phyloP scores from a whole-genome alignment of 2,329 filamentous ascomycete genomes.

The Huntiella decipiens region DNA sequence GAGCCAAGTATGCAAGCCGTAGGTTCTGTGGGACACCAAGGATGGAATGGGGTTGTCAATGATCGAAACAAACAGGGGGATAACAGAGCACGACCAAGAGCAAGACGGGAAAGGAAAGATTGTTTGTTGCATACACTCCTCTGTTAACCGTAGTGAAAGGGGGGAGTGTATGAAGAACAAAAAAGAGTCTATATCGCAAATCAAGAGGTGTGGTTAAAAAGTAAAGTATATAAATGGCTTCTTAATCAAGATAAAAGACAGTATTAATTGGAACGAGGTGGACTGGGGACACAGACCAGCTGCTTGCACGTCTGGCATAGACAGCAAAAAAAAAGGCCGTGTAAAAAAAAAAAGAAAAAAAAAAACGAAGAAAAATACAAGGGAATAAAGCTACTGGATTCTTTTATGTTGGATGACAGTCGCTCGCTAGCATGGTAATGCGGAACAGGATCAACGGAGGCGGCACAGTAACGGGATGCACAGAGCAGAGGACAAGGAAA shows the following conservation, averaged over 20 bases:
- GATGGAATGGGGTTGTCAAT: conserved; percentile 4
- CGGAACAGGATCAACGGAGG: conserved; percentile 9
- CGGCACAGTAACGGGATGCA: conserved; percentile 7
- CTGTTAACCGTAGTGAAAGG: too few species aligned
- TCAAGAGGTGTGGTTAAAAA: too few species aligned
- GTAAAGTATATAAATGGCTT: too few species aligned
- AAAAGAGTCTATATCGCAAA: too few species aligned
- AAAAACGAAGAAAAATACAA: neutral
- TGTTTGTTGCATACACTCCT: neutral
- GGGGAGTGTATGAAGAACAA: too few species aligned
- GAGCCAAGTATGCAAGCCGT: neutral
- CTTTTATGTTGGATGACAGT: conserved; percentile 2
- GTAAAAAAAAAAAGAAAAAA: conserved; percentile 7
- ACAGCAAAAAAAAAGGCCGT: neutral
- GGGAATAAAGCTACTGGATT: conserved; percentile 5
- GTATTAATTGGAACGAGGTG: too few species aligned
- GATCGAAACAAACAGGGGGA: conserved; percentile 8
- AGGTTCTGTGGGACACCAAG: conserved; percentile 1
- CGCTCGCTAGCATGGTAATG: neutral
- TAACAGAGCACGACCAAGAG: neutral
- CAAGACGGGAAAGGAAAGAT: neutral
- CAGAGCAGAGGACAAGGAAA: neutral
- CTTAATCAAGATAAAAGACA: too few species aligned
- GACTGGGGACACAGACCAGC: too few species aligned
- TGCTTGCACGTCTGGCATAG: neutral